Evolutionary conservation across 805 yeast species (phyloP).

Genomic region (Yamadazyma tumulicola): DNA sequence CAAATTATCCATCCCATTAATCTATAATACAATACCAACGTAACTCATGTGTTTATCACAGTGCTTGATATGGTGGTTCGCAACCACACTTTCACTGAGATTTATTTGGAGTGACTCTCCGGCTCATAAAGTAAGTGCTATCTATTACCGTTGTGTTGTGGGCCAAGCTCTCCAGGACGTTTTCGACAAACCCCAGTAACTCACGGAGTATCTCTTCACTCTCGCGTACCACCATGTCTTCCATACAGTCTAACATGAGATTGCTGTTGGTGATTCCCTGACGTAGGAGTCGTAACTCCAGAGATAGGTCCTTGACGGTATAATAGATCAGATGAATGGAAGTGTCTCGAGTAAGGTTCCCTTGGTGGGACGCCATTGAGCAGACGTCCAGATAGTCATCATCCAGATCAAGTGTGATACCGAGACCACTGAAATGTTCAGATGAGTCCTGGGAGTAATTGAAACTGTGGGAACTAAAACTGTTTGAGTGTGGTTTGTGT

Average conservation of each 20-base stretch:
- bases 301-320: neutral
- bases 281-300: conserved; percentile 5
- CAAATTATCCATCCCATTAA: too few species aligned
- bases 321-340: conserved; percentile 4
- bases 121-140: conserved; percentile 1
- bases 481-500: too few species aligned
- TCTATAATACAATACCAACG: too few species aligned
- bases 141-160: conserved; percentile 17
- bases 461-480: too few species aligned
- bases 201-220: conserved; percentile 15
- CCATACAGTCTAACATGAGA: conserved; percentile 23
- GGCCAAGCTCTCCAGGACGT: conserved; percentile 17
- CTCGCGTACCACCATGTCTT: conserved; percentile 24
- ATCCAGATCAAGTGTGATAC: conserved; percentile 6
- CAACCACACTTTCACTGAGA: too few species aligned
- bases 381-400: conserved; percentile 5
- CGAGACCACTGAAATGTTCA: too few species aligned
- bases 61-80: too few species aligned
- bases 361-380: too few species aligned
- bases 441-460: too few species aligned
- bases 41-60: too few species aligned
- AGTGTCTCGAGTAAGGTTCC: conserved; percentile 11
- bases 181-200: conserved; percentile 13
- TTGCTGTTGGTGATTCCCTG: conserved; percentile 12
- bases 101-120: too few species aligned